These are phyloP conservation scores for Epichloe gansuensis DNA, from an alignment of 2,329 filamentous ascomycete species.

Conservation along the genomic window DNA sequence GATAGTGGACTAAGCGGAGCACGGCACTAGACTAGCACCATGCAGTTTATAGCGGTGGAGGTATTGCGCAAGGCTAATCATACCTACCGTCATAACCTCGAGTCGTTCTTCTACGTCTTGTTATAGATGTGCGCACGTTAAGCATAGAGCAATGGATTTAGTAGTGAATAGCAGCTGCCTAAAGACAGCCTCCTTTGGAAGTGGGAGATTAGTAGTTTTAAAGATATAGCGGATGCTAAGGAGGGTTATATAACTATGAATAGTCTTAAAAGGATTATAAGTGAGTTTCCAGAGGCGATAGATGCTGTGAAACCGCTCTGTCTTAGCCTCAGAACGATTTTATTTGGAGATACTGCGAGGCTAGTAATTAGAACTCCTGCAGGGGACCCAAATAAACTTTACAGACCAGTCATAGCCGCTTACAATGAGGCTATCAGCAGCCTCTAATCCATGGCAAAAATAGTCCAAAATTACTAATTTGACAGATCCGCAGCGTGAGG, in stretches of 20 bases:
- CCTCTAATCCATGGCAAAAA: too few relatives aligned
- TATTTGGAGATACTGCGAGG: too few relatives aligned
- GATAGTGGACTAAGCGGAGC: constrained; percentile 13
- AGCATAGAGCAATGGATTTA: constrained; percentile 4
- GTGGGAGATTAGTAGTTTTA: constrained; percentile 7
- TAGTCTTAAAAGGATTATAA: constrained; percentile 6
- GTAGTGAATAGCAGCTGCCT: neutral
- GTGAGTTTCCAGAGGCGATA: constrained; percentile 8
- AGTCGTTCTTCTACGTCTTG: too few relatives aligned
- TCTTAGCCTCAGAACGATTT: too few relatives aligned
- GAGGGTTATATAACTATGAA: constrained; percentile 4
- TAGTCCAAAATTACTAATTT: too few relatives aligned
- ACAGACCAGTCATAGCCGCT: too few relatives aligned
- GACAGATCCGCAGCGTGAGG: too few relatives aligned
- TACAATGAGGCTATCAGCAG: too few relatives aligned
- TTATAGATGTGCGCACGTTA: constrained; percentile 11
- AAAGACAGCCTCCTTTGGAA: constrained; percentile 1
- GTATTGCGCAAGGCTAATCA: constrained; percentile 15
- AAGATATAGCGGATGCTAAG: constrained; percentile 5
- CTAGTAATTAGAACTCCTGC: too few relatives aligned
- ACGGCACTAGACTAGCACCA: constrained; percentile 16
- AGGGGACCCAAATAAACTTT: too few relatives aligned
- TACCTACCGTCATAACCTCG: neutral
- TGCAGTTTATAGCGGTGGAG: constrained; percentile 23
- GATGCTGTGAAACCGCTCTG: constrained; percentile 10